phyloP scores from a whole-genome alignment of 352 stramenopile species.

The Pythium utonaiense region DNA sequence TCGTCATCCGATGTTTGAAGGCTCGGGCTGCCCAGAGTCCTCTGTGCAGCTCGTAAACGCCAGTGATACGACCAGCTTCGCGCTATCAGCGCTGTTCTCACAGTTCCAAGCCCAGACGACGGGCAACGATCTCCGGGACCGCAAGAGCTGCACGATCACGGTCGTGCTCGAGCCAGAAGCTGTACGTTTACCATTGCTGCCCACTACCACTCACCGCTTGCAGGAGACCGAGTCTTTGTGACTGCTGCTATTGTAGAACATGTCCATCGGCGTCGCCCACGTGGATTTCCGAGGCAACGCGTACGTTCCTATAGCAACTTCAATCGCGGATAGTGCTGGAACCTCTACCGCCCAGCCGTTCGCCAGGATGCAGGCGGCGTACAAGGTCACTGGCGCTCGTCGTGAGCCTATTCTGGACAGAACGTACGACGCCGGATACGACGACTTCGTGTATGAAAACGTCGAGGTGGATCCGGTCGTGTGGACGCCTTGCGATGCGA shows the following conservation, averaged over 20 bases:
- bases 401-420: constrained; percentile 9
- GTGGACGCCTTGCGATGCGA: constrained; percentile 25
- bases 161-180: constrained; percentile 24
- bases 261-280: constrained; percentile 33
- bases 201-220: background rate
- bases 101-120: constrained; percentile 26
- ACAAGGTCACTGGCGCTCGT: constrained; percentile 7
- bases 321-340: background rate
- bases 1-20: constrained; percentile 25
- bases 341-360: background rate
- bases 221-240: background rate
- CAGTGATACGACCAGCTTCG: constrained; percentile 26
- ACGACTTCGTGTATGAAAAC: constrained; percentile 27
- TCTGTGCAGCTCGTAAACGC: constrained; percentile 27
- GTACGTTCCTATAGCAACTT: constrained; percentile 16
- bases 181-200: constrained; percentile 5
- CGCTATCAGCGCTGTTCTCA: constrained; percentile 29
- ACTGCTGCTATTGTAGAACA: constrained; percentile 20
- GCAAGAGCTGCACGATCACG: constrained; percentile 26
- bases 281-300: constrained; percentile 34
- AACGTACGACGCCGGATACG: constrained; percentile 17
- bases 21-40: constrained; percentile 22
- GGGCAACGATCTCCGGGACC: constrained; percentile 2
- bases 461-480: constrained; percentile 21
- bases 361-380: constrained; percentile 19